These are phyloP conservation scores for Dryadomyces quercus-mongolicae DNA, from an alignment of 2,329 filamentous ascomycete genomes.

Conservation along the genomic window DNA sequence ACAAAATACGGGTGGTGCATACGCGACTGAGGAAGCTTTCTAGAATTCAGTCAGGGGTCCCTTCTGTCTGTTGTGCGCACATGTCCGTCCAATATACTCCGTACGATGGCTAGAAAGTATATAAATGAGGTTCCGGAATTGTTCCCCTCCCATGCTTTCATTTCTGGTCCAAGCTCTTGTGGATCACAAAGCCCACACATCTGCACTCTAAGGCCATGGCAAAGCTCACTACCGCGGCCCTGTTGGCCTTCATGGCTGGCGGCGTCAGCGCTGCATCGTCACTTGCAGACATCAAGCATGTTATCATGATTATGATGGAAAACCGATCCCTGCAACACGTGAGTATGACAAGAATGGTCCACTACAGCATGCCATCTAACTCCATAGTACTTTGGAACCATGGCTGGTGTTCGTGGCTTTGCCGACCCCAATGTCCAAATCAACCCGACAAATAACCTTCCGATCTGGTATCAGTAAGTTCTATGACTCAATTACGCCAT, in stretches of 20 bases:
- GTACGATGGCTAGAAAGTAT: neutral
- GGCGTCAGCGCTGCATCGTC: conserved; percentile 21
- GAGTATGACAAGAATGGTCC: conserved; percentile 1
- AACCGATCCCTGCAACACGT: conserved; percentile 22
- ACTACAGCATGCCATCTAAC: neutral
- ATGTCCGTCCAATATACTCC: neutral
- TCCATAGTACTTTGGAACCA: conserved; percentile 37
- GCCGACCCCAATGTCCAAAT: conserved; percentile 40
- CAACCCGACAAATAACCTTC: conserved; percentile 28
- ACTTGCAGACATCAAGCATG: conserved; percentile 39
- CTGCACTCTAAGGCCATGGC: conserved; percentile 5
- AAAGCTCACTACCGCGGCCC: conserved; percentile 3
- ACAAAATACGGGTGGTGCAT: too few species aligned
- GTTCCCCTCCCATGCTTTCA: neutral
- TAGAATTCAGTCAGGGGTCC: neutral
- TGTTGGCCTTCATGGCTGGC: conserved; percentile 12
- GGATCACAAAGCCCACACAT: neutral
- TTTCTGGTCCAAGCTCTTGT: neutral
- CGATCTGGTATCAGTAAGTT: conserved; percentile 37
- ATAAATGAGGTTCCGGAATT: neutral
- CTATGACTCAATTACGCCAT: neutral
- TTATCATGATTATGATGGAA: conserved; percentile 45
- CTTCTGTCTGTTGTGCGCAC: neutral
- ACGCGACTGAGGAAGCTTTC: neutral
- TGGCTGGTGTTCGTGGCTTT: conserved; percentile 41